Evolutionary conservation across 1,139 yeast genomes (phyloP), one percentile per base, ranked within the genome.

Genomic region (Candida tetrigidarum): DNA sequence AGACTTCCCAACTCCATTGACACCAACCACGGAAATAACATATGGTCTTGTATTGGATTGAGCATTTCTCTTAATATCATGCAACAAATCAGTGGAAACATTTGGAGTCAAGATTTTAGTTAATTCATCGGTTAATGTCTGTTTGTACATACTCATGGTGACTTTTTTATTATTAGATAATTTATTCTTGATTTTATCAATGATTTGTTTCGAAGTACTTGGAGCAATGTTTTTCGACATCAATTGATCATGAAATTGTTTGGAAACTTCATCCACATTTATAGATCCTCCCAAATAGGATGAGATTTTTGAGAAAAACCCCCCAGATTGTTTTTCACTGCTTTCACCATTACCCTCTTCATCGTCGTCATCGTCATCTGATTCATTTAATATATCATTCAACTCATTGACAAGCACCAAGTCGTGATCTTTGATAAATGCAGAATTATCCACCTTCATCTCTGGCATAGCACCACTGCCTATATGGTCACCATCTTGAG

Each of bases 1-100:
- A 0, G 97, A 92, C 64, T 95, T 93, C 22, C 99, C 99, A 28
- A 93, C 99, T 37, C 99, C 99, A 62, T 93, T 93, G 20, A 93
- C 99, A 27, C 99, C 99, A 26, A 93, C 99, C 15, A 93, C 95
- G 0, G 98, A 91, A 47, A 93, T 90, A 12, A 93, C 97, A 56
- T 90, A 93, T 1, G 99, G 98, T 28, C 78, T 67, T 2, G 59
- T 58, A n/a, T 62, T 56, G 12, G 40, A 12, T 10, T 37, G 36
- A 2, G 41, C 35, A 11, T 64, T 60, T 36, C 50, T 27, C 59
- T 87, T 87, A 46, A 93, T 88, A 57, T 91, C 96, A 54, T 89
- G 88, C 25, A 93, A 73, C 49, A 93, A 71, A 60, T 93, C 96
- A 0, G 93, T 83, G 1, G 97, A 90, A 1, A 95, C 90, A 52